phyloP scores from a whole-genome alignment of 2,329 filamentous ascomycete species.

The Trematosphaeria pertusa region DNA sequence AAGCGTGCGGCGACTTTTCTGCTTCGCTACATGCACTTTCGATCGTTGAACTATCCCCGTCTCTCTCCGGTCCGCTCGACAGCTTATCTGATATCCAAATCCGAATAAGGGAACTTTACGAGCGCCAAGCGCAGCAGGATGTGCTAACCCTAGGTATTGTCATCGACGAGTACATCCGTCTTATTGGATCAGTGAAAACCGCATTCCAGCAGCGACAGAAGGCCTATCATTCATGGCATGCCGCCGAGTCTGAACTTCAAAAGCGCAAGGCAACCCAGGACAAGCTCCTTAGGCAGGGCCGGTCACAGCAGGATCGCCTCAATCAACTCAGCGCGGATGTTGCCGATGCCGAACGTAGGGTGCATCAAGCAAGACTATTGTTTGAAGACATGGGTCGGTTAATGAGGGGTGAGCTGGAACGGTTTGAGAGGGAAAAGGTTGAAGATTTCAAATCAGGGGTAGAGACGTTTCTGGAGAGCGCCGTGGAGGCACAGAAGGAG shows the following conservation, averaged over 20 bases:
- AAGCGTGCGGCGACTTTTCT: constrained; percentile 92
- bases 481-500: constrained; percentile 98
- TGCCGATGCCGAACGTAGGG: constrained; percentile 90
- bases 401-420: constrained; percentile 88
- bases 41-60: constrained; percentile 88
- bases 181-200: constrained; percentile 94
- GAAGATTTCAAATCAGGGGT: constrained; percentile 99
- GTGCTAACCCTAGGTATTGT: constrained; percentile 96
- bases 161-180: constrained; percentile 95
- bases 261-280: constrained; percentile 91
- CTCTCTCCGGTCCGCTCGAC: constrained; percentile 86
- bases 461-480: constrained; percentile 95
- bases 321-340: constrained; percentile 94
- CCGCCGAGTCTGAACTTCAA: constrained; percentile 85
- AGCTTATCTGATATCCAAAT: constrained; percentile 92
- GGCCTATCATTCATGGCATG: constrained; percentile 92
- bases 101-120: constrained; percentile 92
- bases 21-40: constrained; percentile 91
- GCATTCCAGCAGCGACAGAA: constrained; percentile 94
- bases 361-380: constrained; percentile 85
- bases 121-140: constrained; percentile 96
- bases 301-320: constrained; percentile 93
- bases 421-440: constrained; percentile 96
- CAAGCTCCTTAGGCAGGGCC: constrained; percentile 92
- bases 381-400: constrained; percentile 98